These are phyloP conservation scores for Penicillium psychrofluorescens DNA, from an alignment of 495 filamentous ascomycete species.

Conservation along the genomic window DNA sequence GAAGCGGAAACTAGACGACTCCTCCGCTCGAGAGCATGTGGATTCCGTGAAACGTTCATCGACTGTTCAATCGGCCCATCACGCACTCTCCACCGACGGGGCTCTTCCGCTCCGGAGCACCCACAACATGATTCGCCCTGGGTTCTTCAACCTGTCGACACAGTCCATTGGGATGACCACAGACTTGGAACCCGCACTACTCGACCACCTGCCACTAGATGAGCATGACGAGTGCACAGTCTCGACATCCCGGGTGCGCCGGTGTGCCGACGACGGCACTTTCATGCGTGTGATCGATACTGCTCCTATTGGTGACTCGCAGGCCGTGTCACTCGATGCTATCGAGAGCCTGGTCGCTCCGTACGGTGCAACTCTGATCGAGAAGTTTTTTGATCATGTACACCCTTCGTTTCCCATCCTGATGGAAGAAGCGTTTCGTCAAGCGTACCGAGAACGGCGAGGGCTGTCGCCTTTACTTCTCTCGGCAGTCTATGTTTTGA, in stretches of 20 bases:
- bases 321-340: slow-evolving; percentile 60
- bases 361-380: slow-evolving; percentile 71
- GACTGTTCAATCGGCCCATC: slow-evolving; percentile 7
- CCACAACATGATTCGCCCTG: slow-evolving; percentile 26
- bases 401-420: slow-evolving; percentile 89
- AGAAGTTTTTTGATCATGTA: slow-evolving; percentile 80
- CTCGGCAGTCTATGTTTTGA: slow-evolving; percentile 83
- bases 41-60: slow-evolving; percentile 40
- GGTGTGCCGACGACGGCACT: slow-evolving; percentile 73
- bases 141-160: slow-evolving; percentile 39
- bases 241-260: slow-evolving; percentile 49
- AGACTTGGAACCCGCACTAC: slow-evolving; percentile 43
- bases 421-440: slow-evolving; percentile 78
- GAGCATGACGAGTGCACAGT: slow-evolving; percentile 33
- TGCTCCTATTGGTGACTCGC: slow-evolving; percentile 27
- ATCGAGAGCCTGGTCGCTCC: slow-evolving; percentile 79
- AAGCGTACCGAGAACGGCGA: slow-evolving; percentile 71
- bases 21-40: slow-evolving; percentile 18
- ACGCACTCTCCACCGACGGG: slow-evolving; percentile 11
- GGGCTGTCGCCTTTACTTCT: slow-evolving; percentile 78
- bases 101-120: slow-evolving; percentile 15
- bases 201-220: slow-evolving; percentile 39
- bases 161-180: slow-evolving; percentile 49
- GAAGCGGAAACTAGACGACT: slow-evolving; percentile 59
- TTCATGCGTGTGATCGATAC: slow-evolving; percentile 59